Conservation (phyloP, 768 basidiomycete genomes). For the Lactifluus hygrophoroides region DNA sequence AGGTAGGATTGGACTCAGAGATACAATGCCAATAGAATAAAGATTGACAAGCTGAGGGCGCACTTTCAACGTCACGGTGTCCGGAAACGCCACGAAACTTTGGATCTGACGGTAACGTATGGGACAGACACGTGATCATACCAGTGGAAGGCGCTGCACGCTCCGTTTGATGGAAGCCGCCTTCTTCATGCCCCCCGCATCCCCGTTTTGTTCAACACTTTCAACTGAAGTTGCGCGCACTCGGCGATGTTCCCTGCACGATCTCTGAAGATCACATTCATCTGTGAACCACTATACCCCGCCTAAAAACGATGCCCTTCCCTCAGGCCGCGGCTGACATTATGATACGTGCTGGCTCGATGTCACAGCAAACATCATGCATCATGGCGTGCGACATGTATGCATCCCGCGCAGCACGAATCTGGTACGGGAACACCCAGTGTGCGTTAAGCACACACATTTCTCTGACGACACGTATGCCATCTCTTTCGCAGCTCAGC, state of each 20-base stretch:
- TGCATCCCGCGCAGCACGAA: slow-evolving; percentile 49
- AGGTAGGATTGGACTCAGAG: slow-evolving; percentile 43
- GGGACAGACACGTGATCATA: slow-evolving; percentile 38
- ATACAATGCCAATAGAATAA: slow-evolving; percentile 43
- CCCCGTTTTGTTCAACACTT: slow-evolving; percentile 57
- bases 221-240: slow-evolving; percentile 36
- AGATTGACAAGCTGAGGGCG: too few relatives aligned
- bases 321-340: slow-evolving; percentile 64
- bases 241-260: slow-evolving; percentile 52
- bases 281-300: slow-evolving; percentile 71
- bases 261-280: slow-evolving; percentile 51
- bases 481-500: slow-evolving; percentile 58
- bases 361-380: slow-evolving; percentile 30
- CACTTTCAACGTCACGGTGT: too few relatives aligned
- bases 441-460: slow-evolving; percentile 68
- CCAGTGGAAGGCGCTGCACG: too few relatives aligned
- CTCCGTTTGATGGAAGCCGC: neutral
- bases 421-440: slow-evolving; percentile 64
- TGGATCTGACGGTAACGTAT: slow-evolving; percentile 46
- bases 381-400: slow-evolving; percentile 60
- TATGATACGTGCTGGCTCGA: slow-evolving; percentile 55
- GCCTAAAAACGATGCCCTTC: slow-evolving; percentile 57
- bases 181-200: slow-evolving; percentile 53
- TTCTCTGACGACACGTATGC: slow-evolving; percentile 52
- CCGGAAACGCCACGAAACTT: slow-evolving; percentile 44